phyloP scores from a whole-genome alignment of 345 rosid genomes.

The Stellera chamaejasme region DNA sequence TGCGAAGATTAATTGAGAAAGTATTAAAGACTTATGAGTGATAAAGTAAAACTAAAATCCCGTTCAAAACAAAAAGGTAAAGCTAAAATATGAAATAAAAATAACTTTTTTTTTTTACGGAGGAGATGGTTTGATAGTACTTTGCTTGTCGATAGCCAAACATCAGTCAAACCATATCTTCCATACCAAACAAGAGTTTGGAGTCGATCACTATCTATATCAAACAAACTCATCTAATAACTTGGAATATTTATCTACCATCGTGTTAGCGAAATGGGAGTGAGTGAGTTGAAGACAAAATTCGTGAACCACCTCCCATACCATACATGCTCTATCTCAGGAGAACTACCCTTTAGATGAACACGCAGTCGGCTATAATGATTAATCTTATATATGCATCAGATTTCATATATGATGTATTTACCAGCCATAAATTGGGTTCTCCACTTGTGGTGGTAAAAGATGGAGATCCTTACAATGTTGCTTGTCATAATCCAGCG shows the following conservation, averaged over 20 bases:
- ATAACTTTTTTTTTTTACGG: no score
- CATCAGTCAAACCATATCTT: no score
- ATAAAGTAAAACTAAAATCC: no score
- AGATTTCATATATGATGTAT: not conserved
- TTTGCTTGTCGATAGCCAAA: no score
- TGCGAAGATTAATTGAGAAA: no score
- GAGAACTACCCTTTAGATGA: constrained; percentile 7
- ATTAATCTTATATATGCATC: constrained; percentile 6
- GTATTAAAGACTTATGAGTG: no score
- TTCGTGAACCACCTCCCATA: constrained; percentile 5
- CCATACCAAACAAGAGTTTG: no score
- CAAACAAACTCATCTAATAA: constrained; percentile 4
- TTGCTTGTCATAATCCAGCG: constrained; percentile 72
- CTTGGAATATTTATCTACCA: constrained; percentile 3
- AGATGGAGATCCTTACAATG: constrained; percentile 83
- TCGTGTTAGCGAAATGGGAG: not conserved
- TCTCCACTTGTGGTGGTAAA: constrained; percentile 75
- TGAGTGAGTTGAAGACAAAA: constrained; percentile 7
- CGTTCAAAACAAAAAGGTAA: no score
- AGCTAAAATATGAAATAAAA: no score
- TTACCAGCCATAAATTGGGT: constrained; percentile 77
- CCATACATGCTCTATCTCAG: not conserved
- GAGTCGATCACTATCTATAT: no score
- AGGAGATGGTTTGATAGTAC: no score
- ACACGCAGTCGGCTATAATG: not conserved